phyloP scores from a whole-genome alignment of 345 rosid genomes.

The Euphorbia peplus region DNA sequence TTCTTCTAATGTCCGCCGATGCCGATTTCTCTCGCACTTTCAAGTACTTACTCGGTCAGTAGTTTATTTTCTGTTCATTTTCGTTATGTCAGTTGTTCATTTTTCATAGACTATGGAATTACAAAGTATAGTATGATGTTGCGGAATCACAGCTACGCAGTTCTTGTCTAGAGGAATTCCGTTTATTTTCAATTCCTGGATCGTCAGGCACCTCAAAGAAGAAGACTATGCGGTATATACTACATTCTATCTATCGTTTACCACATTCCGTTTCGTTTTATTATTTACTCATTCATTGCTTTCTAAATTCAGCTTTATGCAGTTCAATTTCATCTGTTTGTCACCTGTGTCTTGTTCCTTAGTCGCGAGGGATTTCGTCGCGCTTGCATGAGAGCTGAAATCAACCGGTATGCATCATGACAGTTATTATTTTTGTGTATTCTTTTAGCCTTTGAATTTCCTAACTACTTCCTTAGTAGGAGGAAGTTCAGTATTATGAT shows the following conservation, averaged over 20 bases:
- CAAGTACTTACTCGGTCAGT: constrained; percentile 30
- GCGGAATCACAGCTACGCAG: constrained; percentile 53
- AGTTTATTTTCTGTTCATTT: not conserved
- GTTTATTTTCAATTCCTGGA: constrained; percentile 80
- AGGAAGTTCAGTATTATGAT: not conserved
- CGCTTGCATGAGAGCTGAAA: constrained; percentile 80
- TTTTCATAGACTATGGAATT: not conserved
- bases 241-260: too few relatives aligned
- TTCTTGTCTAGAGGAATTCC: constrained; percentile 84
- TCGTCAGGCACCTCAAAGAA: constrained; percentile 70
- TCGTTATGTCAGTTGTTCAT: not conserved
- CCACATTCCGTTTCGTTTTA: too few relatives aligned
- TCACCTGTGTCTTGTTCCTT: constrained; percentile 80
- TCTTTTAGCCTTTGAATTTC: not conserved
- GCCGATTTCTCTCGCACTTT: constrained; percentile 28
- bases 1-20: constrained; percentile 12
- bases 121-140: not conserved
- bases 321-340: constrained; percentile 87
- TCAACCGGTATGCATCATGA: constrained; percentile 69
- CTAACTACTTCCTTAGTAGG: not conserved
- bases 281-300: not conserved
- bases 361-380: constrained; percentile 97
- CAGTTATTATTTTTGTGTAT: not conserved
- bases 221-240: constrained; percentile 83
- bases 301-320: constrained; percentile 62